Evolutionary conservation across 2,329 filamentous ascomycete genomes (phyloP).

Genomic region (Clarireedia hainanense): DNA sequence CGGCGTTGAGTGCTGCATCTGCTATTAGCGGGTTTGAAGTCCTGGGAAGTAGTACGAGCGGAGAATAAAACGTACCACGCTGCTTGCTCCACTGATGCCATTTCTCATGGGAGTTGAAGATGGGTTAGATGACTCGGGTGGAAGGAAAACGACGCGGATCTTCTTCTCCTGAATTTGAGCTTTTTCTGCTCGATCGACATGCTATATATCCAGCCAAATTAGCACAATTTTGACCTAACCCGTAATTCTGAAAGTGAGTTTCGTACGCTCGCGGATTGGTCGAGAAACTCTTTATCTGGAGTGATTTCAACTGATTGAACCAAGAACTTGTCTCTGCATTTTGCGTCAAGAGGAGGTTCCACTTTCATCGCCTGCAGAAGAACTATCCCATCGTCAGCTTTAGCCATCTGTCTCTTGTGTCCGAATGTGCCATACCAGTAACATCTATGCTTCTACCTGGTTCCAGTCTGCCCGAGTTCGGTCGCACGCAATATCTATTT

Average conservation of each 20-base stretch:
- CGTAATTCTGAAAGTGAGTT: neutral
- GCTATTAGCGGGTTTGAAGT: neutral
- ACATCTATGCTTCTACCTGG: conserved; percentile 86
- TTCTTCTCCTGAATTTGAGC: conserved; percentile 81
- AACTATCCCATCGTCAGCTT: conserved; percentile 44
- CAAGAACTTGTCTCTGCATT: conserved; percentile 96
- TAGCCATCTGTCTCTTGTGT: neutral
- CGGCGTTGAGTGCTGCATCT: conserved; percentile 15
- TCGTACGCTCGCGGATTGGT: conserved; percentile 71
- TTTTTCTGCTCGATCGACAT: conserved; percentile 68
- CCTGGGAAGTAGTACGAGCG: neutral
- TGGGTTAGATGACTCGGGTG: conserved; percentile 42
- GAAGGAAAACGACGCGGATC: conserved; percentile 83
- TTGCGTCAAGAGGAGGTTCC: conserved; percentile 76
- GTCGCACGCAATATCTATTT: conserved; percentile 87
- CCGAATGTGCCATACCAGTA: conserved; percentile 54
- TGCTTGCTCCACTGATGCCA: conserved; percentile 19
- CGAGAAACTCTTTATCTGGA: conserved; percentile 74
- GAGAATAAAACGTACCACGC: conserved; percentile 15
- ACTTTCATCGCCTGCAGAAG: conserved; percentile 97
- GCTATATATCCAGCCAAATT: conserved; percentile 46
- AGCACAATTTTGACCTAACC: neutral
- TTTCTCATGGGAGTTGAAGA: conserved; percentile 25
- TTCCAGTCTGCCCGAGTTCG: conserved; percentile 94
- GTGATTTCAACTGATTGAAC: conserved; percentile 86